phyloP scores from a whole-genome alignment of 768 basidiomycete genomes.

The Cubamyces lactineus region DNA sequence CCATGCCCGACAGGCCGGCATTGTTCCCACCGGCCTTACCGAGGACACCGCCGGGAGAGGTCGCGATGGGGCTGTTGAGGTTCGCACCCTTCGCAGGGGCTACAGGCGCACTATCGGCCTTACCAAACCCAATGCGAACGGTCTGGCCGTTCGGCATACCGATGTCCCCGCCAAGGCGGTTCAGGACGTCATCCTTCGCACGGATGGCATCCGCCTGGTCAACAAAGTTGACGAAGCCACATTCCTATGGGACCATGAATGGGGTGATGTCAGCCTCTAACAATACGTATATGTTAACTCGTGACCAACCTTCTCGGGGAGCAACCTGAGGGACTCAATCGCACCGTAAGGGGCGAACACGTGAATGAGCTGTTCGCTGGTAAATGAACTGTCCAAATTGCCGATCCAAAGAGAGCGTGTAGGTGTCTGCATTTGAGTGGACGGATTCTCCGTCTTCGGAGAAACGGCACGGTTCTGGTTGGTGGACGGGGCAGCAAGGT shows the following conservation, averaged over 20 bases:
- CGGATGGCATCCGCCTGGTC: slow-evolving; percentile 95
- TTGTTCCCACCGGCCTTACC: slow-evolving; percentile 51
- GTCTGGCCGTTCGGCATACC: slow-evolving; percentile 95
- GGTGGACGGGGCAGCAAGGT: slow-evolving; percentile 64
- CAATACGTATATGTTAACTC: not conserved
- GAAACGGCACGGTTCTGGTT: slow-evolving; percentile 78
- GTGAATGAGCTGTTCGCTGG: slow-evolving; percentile 91
- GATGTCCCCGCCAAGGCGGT: slow-evolving; percentile 91
- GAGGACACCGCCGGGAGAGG: slow-evolving; percentile 56
- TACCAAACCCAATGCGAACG: slow-evolving; percentile 97
- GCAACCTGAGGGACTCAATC: slow-evolving; percentile 91
- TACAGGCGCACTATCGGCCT: slow-evolving; percentile 94
- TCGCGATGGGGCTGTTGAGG: slow-evolving; percentile 63
- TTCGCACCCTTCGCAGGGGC: slow-evolving; percentile 80
- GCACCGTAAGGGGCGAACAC: slow-evolving; percentile 97
- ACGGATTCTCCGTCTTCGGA: slow-evolving; percentile 74
- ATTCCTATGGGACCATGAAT: slow-evolving; percentile 62
- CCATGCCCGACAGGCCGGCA: slow-evolving; percentile 68
- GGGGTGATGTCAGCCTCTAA: slow-evolving; percentile 13
- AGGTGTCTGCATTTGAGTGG: slow-evolving; percentile 85
- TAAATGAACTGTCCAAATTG: slow-evolving; percentile 92
- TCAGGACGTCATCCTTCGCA: slow-evolving; percentile 97
- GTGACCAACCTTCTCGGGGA: slow-evolving; percentile 91
- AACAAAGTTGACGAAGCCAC: slow-evolving; percentile 98
- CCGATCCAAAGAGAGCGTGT: slow-evolving; percentile 98